Conservation (phyloP, 495 filamentous ascomycete species). For the Penicillium angulare region DNA sequence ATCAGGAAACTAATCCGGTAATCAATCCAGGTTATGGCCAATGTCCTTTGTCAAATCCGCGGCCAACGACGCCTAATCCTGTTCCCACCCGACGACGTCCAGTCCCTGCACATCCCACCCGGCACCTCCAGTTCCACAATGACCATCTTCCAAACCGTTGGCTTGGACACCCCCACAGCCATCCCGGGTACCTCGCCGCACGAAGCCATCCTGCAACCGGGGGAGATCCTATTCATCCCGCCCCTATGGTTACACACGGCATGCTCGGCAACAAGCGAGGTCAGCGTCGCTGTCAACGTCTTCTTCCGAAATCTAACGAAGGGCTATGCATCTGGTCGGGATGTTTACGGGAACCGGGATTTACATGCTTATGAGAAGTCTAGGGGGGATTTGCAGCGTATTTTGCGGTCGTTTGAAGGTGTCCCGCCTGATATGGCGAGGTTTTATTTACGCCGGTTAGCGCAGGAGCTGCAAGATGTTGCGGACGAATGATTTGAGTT, state of each 20-base stretch:
- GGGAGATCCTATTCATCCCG: conserved; percentile 79
- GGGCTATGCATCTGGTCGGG: conserved; percentile 71
- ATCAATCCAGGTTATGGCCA: conserved; percentile 72
- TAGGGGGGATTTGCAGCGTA: conserved; percentile 65
- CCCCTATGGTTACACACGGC: conserved; percentile 84
- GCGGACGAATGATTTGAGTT: conserved; percentile 21
- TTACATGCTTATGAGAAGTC: conserved; percentile 81
- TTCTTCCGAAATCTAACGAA: conserved; percentile 73
- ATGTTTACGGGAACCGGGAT: conserved; percentile 89
- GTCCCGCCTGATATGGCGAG: conserved; percentile 62
- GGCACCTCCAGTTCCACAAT: conserved; percentile 77
- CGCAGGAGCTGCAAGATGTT: conserved; percentile 59
- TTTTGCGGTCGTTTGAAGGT: conserved; percentile 63
- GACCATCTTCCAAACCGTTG: conserved; percentile 60
- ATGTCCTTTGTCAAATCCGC: conserved; percentile 77
- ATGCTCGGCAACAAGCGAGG: conserved; percentile 53
- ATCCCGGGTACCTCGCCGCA: conserved; percentile 61
- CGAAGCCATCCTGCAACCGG: conserved; percentile 61
- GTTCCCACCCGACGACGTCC: conserved; percentile 75
- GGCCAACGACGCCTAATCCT: conserved; percentile 59
- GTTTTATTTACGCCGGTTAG: conserved; percentile 77
- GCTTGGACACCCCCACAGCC: conserved; percentile 25
- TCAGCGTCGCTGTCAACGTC: conserved; percentile 78
- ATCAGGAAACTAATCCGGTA: conserved; percentile 1
- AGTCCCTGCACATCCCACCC: conserved; percentile 64